Percentiles rank a stretch among this genome's conserved stretches.
These are phyloP conservation scores for Hydnomerulius pinastri DNA, from an alignment of 768 basidiomycete species.

Conservation along the genomic window DNA sequence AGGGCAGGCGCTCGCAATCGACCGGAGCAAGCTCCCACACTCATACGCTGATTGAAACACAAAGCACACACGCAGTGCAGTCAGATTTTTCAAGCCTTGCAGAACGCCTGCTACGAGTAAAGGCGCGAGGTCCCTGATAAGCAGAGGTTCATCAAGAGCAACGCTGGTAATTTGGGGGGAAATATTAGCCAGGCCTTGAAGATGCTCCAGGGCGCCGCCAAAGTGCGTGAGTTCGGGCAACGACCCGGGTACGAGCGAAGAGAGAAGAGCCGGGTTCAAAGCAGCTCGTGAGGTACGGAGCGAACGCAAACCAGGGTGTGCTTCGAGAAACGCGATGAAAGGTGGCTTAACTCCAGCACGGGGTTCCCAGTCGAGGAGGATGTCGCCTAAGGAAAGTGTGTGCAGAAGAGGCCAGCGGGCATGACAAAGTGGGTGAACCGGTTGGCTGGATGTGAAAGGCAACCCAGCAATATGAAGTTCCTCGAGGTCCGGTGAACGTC, in stretches of 20 bases:
- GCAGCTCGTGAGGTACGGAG: constrained; percentile 55
- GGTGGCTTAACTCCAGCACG: constrained; percentile 50
- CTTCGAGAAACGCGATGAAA: constrained; percentile 69
- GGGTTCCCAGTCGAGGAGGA: constrained; percentile 57
- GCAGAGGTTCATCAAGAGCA: constrained; percentile 64
- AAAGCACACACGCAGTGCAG: constrained; percentile 64
- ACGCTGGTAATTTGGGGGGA: constrained; percentile 54
- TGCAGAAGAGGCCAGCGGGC: constrained; percentile 71
- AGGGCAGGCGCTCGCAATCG: constrained; percentile 67
- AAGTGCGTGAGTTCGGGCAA: constrained; percentile 58
- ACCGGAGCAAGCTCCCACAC: constrained; percentile 66
- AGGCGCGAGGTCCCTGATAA: constrained; percentile 67
- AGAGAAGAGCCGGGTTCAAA: constrained; percentile 54
- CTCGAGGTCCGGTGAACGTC: constrained; percentile 64
- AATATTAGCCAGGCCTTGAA: constrained; percentile 57
- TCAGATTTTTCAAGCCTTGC: constrained; percentile 53
- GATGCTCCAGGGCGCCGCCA: constrained; percentile 65
- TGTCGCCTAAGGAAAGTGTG: constrained; percentile 62
- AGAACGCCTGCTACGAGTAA: constrained; percentile 62
- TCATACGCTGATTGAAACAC: constrained; percentile 75
- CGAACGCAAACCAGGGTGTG: constrained; percentile 53
- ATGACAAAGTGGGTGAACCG: constrained; percentile 51
- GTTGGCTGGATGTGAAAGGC: constrained; percentile 41
- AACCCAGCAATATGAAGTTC: constrained; percentile 50
- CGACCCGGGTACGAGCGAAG: constrained; percentile 45